These are phyloP conservation scores for Thermothielavioides terrestris DNA, from an alignment of 495 filamentous ascomycete genomes.

Conservation along the genomic window DNA sequence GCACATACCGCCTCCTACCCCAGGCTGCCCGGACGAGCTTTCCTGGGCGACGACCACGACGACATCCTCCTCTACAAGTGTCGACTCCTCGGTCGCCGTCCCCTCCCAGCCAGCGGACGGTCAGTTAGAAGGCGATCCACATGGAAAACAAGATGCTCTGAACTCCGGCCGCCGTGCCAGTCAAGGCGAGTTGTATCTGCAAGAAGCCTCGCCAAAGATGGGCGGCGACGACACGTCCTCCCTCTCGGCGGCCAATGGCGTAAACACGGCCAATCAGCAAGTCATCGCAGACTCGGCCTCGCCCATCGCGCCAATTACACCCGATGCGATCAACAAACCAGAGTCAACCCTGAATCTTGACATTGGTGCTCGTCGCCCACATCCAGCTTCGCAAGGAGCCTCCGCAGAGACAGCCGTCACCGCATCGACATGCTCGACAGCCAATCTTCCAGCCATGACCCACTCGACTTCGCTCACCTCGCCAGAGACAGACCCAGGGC, in stretches of 20 bases:
- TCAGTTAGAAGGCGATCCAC: background rate
- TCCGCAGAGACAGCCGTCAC: background rate
- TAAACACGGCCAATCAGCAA: no score
- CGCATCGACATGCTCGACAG: background rate
- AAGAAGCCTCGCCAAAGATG: background rate
- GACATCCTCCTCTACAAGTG: background rate
- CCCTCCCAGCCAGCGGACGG: background rate
- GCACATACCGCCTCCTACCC: no score
- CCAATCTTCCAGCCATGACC: background rate
- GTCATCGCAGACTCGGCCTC: background rate
- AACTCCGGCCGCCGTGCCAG: background rate
- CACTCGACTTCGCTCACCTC: background rate
- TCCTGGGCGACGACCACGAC: no score
- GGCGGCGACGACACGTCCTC: background rate
- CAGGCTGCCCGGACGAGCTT: no score
- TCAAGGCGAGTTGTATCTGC: no score
- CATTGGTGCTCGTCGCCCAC: no score
- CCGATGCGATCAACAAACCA: no score
- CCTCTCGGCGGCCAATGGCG: background rate
- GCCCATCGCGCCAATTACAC: background rate
- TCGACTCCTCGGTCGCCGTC: background rate
- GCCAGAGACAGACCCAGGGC: no score
- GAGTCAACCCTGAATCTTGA: no score
- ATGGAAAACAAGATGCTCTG: background rate
- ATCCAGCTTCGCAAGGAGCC: background rate